Percentiles rank a stretch among this genome's conserved stretches.
Evolutionary conservation across 768 basidiomycete species (phyloP).

Genomic region (Dioszegia aurantiaca): DNA sequence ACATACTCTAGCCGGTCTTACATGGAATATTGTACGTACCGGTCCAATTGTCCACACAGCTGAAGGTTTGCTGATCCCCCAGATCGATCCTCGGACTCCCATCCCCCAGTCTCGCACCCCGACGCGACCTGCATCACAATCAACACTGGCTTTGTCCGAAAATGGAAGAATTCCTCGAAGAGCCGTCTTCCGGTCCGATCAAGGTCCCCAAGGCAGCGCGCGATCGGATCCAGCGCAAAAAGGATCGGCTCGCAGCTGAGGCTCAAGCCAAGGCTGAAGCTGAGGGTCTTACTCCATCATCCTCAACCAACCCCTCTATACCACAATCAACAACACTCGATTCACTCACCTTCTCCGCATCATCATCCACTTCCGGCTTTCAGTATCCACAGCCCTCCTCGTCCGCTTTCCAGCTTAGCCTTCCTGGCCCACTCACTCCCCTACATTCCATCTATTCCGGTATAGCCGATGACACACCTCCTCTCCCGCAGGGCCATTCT

Average conservation of each 20-base stretch:
- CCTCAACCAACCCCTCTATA: background rate
- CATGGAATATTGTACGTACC: too few species aligned
- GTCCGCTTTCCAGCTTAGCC: constrained; percentile 4
- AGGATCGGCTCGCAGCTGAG: constrained; percentile 5
- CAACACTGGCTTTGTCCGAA: background rate
- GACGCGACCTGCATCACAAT: too few species aligned
- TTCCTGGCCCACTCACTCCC: constrained; percentile 1
- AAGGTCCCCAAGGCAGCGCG: background rate
- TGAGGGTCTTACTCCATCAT: background rate
- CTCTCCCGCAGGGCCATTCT: too few species aligned
- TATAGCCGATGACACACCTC: too few species aligned
- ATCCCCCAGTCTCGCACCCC: too few species aligned
- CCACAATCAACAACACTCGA: background rate
- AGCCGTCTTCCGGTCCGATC: background rate
- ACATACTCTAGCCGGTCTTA: too few species aligned
- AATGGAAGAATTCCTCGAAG: background rate
- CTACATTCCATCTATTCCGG: too few species aligned
- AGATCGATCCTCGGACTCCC: too few species aligned
- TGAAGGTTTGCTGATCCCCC: too few species aligned
- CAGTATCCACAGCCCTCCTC: background rate
- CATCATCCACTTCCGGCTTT: background rate
- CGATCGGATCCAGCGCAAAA: constrained; percentile 5
- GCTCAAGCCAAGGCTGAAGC: background rate
- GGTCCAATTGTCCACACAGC: too few species aligned
- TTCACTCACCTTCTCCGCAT: constrained; percentile 1